Evolutionary conservation across 805 yeast species (phyloP).

Genomic region (Schwanniomyces sp.): DNA sequence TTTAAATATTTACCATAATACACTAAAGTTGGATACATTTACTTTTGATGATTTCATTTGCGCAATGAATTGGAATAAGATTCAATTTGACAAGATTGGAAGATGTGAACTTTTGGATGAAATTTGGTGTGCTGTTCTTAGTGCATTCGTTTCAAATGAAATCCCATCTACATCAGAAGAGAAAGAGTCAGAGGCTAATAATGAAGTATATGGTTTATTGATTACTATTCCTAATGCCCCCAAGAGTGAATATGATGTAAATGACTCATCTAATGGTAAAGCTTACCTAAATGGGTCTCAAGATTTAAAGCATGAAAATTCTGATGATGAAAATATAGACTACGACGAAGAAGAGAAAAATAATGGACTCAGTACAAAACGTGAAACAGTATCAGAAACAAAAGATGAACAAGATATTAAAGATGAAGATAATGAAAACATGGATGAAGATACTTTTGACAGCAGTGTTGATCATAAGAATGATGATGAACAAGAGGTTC

Average conservation of each 20-base stretch:
- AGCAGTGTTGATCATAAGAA: constrained; percentile 19
- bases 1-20: constrained; percentile 64
- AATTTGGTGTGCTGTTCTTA: constrained; percentile 64
- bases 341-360: constrained; percentile 13
- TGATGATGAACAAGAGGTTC: constrained; percentile 17
- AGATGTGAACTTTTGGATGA: constrained; percentile 60
- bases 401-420: constrained; percentile 9
- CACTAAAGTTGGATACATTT: constrained; percentile 66
- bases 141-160: constrained; percentile 50
- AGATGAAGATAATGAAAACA: constrained; percentile 12
- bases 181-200: constrained; percentile 21
- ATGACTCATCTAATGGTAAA: neutral
- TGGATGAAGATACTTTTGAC: constrained; percentile 18
- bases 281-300: neutral
- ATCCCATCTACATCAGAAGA: constrained; percentile 32
- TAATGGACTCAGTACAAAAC: neutral
- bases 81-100: constrained; percentile 38
- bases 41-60: constrained; percentile 77
- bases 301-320: constrained; percentile 19
- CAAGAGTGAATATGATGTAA: constrained; percentile 4
- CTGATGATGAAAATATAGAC: constrained; percentile 23
- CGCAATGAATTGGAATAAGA: constrained; percentile 48
- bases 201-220: constrained; percentile 30
- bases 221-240: constrained; percentile 27
- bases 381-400: constrained; percentile 1